phyloP scores from a whole-genome alignment of 352 stramenopile species.

The Thraustochytrium sp. region DNA sequence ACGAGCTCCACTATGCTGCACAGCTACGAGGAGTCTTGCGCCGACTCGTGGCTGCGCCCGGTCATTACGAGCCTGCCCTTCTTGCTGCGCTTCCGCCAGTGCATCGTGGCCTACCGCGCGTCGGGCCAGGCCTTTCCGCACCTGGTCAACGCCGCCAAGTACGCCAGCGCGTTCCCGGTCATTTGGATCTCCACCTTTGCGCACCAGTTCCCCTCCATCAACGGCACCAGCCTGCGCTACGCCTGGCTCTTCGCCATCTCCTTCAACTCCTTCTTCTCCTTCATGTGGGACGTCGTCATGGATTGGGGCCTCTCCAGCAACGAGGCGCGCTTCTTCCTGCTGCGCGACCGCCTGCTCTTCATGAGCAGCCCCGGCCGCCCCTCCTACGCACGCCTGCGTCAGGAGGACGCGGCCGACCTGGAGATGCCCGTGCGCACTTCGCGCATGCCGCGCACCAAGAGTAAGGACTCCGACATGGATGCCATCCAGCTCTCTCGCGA shows the following conservation, averaged over 20 bases:
- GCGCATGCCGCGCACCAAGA: not conserved
- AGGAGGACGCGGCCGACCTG: not conserved
- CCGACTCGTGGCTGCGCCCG: conserved; percentile 9
- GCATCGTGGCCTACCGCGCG: conserved; percentile 23
- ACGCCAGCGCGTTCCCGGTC: conserved; percentile 39
- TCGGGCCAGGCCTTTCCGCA: conserved; percentile 16
- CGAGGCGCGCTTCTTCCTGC: conserved; percentile 25
- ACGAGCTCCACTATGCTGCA: conserved; percentile 20
- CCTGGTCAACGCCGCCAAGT: conserved; percentile 35
- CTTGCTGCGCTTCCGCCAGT: conserved; percentile 36
- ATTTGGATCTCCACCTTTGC: conserved; percentile 43
- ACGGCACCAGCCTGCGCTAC: conserved; percentile 42
- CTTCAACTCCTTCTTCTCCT: conserved; percentile 78
- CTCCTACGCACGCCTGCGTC: not conserved
- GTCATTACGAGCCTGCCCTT: conserved; percentile 38
- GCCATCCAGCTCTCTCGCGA: too few species aligned
- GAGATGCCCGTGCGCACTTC: not conserved
- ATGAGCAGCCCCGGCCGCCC: not conserved
- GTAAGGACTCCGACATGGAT: not conserved
- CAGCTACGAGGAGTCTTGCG: not conserved
- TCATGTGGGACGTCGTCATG: conserved; percentile 79
- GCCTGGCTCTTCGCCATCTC: conserved; percentile 69
- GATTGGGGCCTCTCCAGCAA: conserved; percentile 67
- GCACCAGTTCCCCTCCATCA: conserved; percentile 20
- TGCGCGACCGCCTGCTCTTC: conserved; percentile 3